These are phyloP conservation scores for Nicotiana attenuata DNA, from an alignment of 257 asterid genomes.

Conservation along the genomic window DNA sequence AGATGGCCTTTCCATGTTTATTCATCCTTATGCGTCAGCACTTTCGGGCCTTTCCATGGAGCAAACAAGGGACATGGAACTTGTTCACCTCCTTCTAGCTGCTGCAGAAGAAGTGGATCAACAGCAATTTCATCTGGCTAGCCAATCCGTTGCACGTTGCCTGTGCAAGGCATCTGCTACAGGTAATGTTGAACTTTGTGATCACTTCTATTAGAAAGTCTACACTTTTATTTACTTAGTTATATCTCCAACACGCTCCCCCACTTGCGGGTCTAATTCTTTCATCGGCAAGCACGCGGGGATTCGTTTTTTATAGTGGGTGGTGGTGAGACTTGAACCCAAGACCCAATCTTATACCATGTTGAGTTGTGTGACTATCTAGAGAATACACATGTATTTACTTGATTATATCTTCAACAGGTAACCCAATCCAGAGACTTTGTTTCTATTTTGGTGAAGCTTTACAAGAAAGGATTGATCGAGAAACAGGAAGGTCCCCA, in stretches of 20 bases:
- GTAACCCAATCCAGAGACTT: slow-evolving; percentile 52
- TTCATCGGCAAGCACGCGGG: no score
- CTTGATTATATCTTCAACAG: slow-evolving; percentile 12
- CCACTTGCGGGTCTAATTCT: no score
- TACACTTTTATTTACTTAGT: not conserved
- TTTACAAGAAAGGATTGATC: slow-evolving; percentile 36
- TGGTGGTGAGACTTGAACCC: no score
- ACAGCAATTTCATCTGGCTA: slow-evolving; percentile 38
- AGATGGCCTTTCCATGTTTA: slow-evolving; percentile 46
- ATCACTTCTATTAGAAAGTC: not conserved
- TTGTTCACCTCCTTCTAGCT: slow-evolving; percentile 37
- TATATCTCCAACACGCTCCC: not conserved
- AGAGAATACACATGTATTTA: not conserved
- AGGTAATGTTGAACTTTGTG: slow-evolving; percentile 15
- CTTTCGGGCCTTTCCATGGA: slow-evolving; percentile 37
- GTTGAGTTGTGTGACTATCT: no score
- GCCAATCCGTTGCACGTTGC: slow-evolving; percentile 32
- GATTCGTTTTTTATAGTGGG: no score
- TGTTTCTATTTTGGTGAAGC: slow-evolving; percentile 48
- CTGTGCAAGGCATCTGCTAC: slow-evolving; percentile 31
- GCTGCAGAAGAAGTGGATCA: slow-evolving; percentile 47
- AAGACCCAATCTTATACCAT: no score
- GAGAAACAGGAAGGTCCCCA: slow-evolving; percentile 22
- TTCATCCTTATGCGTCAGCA: slow-evolving; percentile 52
- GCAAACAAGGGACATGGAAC: slow-evolving; percentile 49